Evolutionary conservation across 768 basidiomycete species (phyloP), one percentile per base, ranked within the genome.

Genomic region (Boletus subparvulus): DNA sequence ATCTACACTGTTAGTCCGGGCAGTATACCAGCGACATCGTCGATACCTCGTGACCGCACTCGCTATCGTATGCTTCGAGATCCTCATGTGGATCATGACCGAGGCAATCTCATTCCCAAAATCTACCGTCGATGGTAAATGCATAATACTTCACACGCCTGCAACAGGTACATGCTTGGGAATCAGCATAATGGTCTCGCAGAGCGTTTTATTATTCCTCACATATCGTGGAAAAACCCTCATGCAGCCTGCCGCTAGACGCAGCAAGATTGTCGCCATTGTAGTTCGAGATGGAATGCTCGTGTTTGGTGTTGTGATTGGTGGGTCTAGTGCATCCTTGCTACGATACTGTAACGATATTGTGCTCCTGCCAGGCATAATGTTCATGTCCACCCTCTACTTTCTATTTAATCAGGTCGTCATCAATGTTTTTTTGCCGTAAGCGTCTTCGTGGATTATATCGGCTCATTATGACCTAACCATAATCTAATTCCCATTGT

Each of bases 391-490:
- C 10, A 26, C 8, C 0, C 17, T 64, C 13, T 61, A 52, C 21
- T 3, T 64, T 32, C 1, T 45, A 1, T 54, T 52, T 17, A 24
- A 56, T 30, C 47, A 39, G 9, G 43, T 19, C 14, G 8, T 52
- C 40, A 12, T 65, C 9, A 67, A 67, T 30, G n/a, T 55, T n/a
- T 39, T 67, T 19, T 13, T 57, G 3, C 62, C 65, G 65, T 65
- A 16, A 56, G 65, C 32, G n/a, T 30, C 30, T 36, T 10, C 2
- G 16, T 37, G 28, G 26, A 19, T 33, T 52, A 9, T 39, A 3
- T 21, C 9, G 12, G 10, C 16, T 50, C 13, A 12, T 45, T 11
- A 5, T 37, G 19, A 13, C 45, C 51, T 26, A 45, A 39, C n/a
- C 19, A 16, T 17, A 5, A 12, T 36, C 7, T 37, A 11, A 0